Evolutionary conservation across 2,329 filamentous ascomycete genomes (phyloP), one percentile per base, ranked within the genome.

Genomic region (Fusarium miscanthi): DNA sequence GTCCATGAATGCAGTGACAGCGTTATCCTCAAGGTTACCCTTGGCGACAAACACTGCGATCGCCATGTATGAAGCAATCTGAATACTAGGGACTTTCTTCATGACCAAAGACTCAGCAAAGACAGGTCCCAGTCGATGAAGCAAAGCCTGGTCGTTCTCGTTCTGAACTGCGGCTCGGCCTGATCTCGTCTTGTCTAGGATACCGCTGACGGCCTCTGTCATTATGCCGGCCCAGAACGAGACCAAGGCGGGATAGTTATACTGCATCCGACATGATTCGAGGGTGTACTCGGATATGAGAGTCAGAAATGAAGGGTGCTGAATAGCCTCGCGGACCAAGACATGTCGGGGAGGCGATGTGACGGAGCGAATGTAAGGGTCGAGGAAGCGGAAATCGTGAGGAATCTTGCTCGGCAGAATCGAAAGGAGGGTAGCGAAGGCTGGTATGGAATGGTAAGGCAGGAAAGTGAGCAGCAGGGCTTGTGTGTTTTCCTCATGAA

Each of bases 151-250:
- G 74, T 95, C 91, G 75, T 94, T 93, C 77, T 96, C 92, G 74
- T 89, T 88, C 81, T 97, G 93, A 8, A 97, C 87, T 68, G 90
- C 89, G 73, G 88, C 88, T 72, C 94, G 88, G 59, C 95, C 95
- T 4, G 94, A 95, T 73, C 89, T 90, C 69, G 91, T 88, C 60
- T 88, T 89, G 77, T 97, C 94, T 64, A 98, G 83, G 85, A 96
- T 94, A 35, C 91, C 92, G 70, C 93, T 93, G 65, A 97, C 87
- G 16, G 95, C 91, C 82, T 99, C 95, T 0, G 94, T 94, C 80
- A 93, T 91, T 57, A 98, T 87, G 49, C 94, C 92, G 8, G 93
- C 94, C 95, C 96, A 99, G 80, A 99, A 98, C 0, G 93, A 92
- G 60, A 97, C 84, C 66, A 98, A 84, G 3, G 91, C 90, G 42